Percentiles rank a stretch among this genome's conserved stretches.
These are phyloP conservation scores for Heterobasidion annosum DNA, from an alignment of 1,284 basidiomycete species.

Conservation along the genomic window DNA sequence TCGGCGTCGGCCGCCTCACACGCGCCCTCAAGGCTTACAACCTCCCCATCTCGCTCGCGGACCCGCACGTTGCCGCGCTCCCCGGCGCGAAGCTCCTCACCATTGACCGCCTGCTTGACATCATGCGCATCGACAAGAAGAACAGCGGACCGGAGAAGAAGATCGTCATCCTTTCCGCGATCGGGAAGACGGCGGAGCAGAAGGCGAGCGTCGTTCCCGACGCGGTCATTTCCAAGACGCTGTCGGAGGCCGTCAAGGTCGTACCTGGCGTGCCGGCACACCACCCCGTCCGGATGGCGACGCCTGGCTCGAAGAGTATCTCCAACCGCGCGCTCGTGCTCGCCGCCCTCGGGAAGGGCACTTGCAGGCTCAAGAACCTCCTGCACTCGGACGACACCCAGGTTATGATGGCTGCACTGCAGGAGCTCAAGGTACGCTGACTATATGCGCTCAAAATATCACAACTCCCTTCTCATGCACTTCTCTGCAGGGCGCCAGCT, in stretches of 20 bases:
- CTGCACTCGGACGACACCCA: slow-evolving; percentile 98
- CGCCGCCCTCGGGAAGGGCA: slow-evolving; percentile 86
- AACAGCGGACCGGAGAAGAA: slow-evolving; percentile 89
- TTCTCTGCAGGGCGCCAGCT: slow-evolving; percentile 65
- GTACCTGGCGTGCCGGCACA: slow-evolving; percentile 59
- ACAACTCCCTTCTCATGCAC: not conserved
- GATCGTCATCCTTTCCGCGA: slow-evolving; percentile 84
- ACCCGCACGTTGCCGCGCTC: slow-evolving; percentile 67
- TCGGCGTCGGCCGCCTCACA: slow-evolving; percentile 81
- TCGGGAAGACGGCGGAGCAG: slow-evolving; percentile 90
- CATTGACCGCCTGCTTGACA: slow-evolving; percentile 81
- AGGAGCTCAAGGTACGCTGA: slow-evolving; percentile 69
- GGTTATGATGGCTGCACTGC: slow-evolving; percentile 95
- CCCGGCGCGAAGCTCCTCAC: slow-evolving; percentile 68
- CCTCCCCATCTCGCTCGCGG: slow-evolving; percentile 73
- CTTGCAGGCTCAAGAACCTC: slow-evolving; percentile 83
- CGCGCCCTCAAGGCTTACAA: slow-evolving; percentile 83
- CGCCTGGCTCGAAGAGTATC: slow-evolving; percentile 95
- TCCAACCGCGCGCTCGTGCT: slow-evolving; percentile 94
- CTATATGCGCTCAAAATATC: not conserved
- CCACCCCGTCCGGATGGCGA: slow-evolving; percentile 77
- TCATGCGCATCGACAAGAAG: slow-evolving; percentile 97
- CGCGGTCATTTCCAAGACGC: slow-evolving; percentile 69
- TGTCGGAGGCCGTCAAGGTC: slow-evolving; percentile 73
- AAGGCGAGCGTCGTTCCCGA: slow-evolving; percentile 85